These are phyloP conservation scores for Cercophora newfieldiana DNA, from an alignment of 495 filamentous ascomycete species.

Conservation along the genomic window DNA sequence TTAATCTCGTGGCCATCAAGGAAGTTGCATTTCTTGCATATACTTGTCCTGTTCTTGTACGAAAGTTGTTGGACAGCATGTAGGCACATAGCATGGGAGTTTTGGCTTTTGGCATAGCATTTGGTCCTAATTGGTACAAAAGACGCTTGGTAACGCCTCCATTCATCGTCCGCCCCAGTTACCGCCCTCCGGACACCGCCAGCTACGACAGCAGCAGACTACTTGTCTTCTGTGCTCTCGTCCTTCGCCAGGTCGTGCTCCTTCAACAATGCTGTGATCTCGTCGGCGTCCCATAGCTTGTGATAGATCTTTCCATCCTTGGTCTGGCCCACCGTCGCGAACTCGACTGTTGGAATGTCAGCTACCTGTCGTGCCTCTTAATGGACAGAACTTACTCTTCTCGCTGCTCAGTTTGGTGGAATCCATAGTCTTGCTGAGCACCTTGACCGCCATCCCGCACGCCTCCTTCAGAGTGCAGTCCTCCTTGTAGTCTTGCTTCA, in stretches of 20 bases:
- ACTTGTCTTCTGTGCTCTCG: slow-evolving; percentile 69
- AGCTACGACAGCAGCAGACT: slow-evolving; percentile 12
- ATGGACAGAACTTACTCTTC: slow-evolving; percentile 68
- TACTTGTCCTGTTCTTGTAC: background rate
- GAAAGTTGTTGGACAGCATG: background rate
- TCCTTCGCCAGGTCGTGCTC: slow-evolving; percentile 94
- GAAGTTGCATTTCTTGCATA: background rate
- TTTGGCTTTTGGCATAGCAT: slow-evolving; percentile 5
- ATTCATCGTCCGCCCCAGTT: background rate
- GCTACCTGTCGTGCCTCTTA: slow-evolving; percentile 3
- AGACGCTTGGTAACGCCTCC: slow-evolving; percentile 26
- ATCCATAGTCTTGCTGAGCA: slow-evolving; percentile 99
- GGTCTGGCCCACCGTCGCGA: slow-evolving; percentile 96
- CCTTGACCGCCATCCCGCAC: slow-evolving; percentile 96
- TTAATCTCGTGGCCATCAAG: too few species aligned
- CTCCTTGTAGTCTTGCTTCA: slow-evolving; percentile 99
- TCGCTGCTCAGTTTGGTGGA: slow-evolving; percentile 97
- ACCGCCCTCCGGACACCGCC: too few species aligned
- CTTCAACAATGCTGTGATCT: slow-evolving; percentile 90
- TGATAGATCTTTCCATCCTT: slow-evolving; percentile 95
- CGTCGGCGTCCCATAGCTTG: slow-evolving; percentile 93
- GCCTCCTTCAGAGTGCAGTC: slow-evolving; percentile 94
- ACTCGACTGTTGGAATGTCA: slow-evolving; percentile 69
- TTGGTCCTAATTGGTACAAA: slow-evolving; percentile 33
- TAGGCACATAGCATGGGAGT: slow-evolving; percentile 21